Evolutionary conservation across 2,329 filamentous ascomycete genomes (phyloP).

Genomic region (Aspergillus ibericus): DNA sequence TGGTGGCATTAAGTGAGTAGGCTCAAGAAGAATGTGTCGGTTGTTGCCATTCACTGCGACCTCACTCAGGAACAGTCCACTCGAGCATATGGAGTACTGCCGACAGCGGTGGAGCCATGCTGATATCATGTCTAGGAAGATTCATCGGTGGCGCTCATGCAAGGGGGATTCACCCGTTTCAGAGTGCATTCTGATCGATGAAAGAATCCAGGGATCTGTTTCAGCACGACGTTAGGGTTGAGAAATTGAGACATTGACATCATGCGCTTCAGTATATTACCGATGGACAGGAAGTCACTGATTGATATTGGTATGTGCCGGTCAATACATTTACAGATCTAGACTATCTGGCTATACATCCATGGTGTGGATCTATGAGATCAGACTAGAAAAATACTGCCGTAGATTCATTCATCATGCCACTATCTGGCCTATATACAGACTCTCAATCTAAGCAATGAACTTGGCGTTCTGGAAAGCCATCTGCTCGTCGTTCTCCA

Average conservation of each 20-base stretch:
- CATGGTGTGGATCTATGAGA: too few relatives aligned
- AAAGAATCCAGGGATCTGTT: neutral
- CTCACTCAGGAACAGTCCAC: too few relatives aligned
- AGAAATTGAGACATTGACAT: constrained; percentile 2
- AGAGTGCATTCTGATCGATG: neutral
- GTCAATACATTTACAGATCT: too few relatives aligned
- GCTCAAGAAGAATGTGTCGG: too few relatives aligned
- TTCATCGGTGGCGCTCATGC: neutral
- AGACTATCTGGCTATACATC: too few relatives aligned
- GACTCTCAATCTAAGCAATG: neutral
- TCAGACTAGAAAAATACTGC: neutral
- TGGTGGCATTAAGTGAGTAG: neutral
- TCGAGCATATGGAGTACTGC: too few relatives aligned
- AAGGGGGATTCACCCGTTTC: neutral
- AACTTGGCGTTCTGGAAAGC: neutral
- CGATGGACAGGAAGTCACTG: neutral
- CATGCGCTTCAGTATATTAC: neutral
- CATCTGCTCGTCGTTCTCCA: neutral
- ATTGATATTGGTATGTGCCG: too few relatives aligned
- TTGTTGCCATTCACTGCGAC: too few relatives aligned
- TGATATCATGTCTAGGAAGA: too few relatives aligned
- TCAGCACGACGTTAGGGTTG: neutral
- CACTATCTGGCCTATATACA: neutral
- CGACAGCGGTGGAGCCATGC: too few relatives aligned
- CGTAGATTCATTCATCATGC: neutral